A percentile compares a stretch with the other conserved stretches of the same genome.
Evolutionary conservation across 2,329 filamentous ascomycete genomes (phyloP).

Genomic region (Geoglossum cookeanum): DNA sequence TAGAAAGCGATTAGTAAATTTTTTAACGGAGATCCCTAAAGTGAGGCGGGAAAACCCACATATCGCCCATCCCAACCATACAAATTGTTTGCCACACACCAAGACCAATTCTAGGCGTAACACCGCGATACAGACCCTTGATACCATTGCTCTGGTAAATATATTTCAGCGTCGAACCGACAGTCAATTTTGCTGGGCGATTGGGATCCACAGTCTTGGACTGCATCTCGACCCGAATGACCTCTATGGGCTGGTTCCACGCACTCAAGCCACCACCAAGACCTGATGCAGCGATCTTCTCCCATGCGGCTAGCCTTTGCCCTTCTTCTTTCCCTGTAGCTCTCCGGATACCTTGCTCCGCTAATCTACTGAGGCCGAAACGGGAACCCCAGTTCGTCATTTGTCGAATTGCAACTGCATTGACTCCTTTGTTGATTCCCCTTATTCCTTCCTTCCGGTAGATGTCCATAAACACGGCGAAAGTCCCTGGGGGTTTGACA

Average conservation of each 20-base stretch:
- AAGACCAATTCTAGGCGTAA: constrained; percentile 81
- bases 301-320: constrained; percentile 56
- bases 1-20: constrained; percentile 11
- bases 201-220: constrained; percentile 96
- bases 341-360: constrained; percentile 71
- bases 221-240: constrained; percentile 99
- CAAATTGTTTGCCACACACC: constrained; percentile 98
- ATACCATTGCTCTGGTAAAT: constrained; percentile 82
- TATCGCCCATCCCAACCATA: constrained; percentile 98
- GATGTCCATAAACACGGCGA: constrained; percentile 91
- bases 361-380: constrained; percentile 82
- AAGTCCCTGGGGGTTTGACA: constrained; percentile 73
- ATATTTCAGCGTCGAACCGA: constrained; percentile 62
- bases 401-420: constrained; percentile 94
- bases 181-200: constrained; percentile 97
- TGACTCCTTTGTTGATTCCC: constrained; percentile 97
- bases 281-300: constrained; percentile 77
- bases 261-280: constrained; percentile 87
- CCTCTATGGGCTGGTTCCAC: constrained; percentile 99
- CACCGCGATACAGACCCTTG: constrained; percentile 86
- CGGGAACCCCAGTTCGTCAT: constrained; percentile 99
- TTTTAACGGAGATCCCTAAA: background rate
- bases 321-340: constrained; percentile 59
- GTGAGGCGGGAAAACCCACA: constrained; percentile 40
- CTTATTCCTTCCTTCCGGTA: constrained; percentile 84